Evolutionary conservation across 495 filamentous ascomycete species (phyloP).

Genomic region (Neurospora intermedia): DNA sequence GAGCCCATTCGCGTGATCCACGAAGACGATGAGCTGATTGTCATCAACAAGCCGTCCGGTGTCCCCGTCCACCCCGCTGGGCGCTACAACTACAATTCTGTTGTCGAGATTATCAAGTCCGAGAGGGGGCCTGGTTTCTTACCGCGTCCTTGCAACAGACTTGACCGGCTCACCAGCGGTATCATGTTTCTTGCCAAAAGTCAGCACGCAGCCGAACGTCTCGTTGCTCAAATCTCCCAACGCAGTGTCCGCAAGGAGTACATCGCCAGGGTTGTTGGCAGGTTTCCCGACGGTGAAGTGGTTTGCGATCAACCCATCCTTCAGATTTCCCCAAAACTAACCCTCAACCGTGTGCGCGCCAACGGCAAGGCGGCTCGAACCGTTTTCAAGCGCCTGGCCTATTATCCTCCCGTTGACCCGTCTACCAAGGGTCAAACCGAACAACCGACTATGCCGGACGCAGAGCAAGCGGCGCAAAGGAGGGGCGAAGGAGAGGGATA

Average conservation of each 20-base stretch:
- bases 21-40: conserved; percentile 83
- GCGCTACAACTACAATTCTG: conserved; percentile 86
- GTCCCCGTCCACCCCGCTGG: conserved; percentile 92
- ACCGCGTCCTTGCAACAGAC: conserved; percentile 77
- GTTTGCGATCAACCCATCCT: conserved; percentile 91
- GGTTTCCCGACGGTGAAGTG: conserved; percentile 75
- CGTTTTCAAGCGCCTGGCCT: conserved; percentile 79
- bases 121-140: conserved; percentile 60
- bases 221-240: conserved; percentile 58
- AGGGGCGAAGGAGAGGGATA: conserved; percentile 54
- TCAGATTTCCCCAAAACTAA: conserved; percentile 87
- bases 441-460: conserved; percentile 7
- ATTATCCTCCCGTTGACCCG: conserved; percentile 51
- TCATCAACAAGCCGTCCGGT: conserved; percentile 93
- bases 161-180: conserved; percentile 89
- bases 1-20: conserved; percentile 70
- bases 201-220: conserved; percentile 62
- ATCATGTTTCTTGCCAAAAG: conserved; percentile 96
- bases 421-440: conserved; percentile 4
- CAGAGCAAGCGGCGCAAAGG: conserved; percentile 2
- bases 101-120: conserved; percentile 84
- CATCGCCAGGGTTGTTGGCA: conserved; percentile 77
- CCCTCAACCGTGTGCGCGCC: conserved; percentile 83
- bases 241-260: conserved; percentile 90
- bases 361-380: conserved; percentile 84